A percentile compares a stretch with the other conserved stretches of the same genome.
phyloP scores from a whole-genome alignment of 345 rosid genomes.

The Mangifera indica region DNA sequence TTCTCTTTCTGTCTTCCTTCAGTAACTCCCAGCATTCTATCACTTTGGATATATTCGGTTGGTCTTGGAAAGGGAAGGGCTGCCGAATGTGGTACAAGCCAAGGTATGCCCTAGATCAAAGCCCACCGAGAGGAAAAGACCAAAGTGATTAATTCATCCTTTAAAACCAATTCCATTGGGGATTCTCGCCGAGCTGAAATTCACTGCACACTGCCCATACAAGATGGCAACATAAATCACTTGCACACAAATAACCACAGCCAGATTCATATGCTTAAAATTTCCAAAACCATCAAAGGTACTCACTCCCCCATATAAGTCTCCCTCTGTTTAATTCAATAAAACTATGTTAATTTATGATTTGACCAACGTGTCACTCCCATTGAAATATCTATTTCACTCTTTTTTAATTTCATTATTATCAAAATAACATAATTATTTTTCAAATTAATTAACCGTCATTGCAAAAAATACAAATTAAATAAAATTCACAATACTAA shows the following conservation, averaged over 20 bases:
- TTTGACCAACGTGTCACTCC: too few species aligned
- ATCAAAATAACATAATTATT: too few species aligned
- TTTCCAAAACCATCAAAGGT: too few species aligned
- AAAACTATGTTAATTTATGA: too few species aligned
- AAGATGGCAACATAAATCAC: slow-evolving; percentile 8
- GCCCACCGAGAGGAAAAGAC: slow-evolving; percentile 71
- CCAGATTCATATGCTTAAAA: not conserved
- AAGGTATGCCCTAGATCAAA: slow-evolving; percentile 81
- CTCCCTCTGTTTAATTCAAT: too few species aligned
- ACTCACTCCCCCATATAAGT: too few species aligned
- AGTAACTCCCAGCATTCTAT: slow-evolving; percentile 84
- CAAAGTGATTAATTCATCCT: slow-evolving; percentile 74
- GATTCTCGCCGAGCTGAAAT: slow-evolving; percentile 81
- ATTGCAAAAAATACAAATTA: too few species aligned
- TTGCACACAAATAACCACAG: not conserved
- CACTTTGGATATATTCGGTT: slow-evolving; percentile 54
- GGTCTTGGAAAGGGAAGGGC: slow-evolving; percentile 67
- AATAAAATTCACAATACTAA: too few species aligned
- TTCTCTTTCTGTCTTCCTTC: slow-evolving; percentile 40
- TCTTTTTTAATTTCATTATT: too few species aligned
- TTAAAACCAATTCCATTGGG: slow-evolving; percentile 96
- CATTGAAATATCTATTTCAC: too few species aligned
- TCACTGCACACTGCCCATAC: slow-evolving; percentile 67
- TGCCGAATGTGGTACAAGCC: slow-evolving; percentile 70
- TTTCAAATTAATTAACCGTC: too few species aligned